Evolutionary conservation across 305 asterid genomes (phyloP).

Genomic region (Fraxinus paxiana): DNA sequence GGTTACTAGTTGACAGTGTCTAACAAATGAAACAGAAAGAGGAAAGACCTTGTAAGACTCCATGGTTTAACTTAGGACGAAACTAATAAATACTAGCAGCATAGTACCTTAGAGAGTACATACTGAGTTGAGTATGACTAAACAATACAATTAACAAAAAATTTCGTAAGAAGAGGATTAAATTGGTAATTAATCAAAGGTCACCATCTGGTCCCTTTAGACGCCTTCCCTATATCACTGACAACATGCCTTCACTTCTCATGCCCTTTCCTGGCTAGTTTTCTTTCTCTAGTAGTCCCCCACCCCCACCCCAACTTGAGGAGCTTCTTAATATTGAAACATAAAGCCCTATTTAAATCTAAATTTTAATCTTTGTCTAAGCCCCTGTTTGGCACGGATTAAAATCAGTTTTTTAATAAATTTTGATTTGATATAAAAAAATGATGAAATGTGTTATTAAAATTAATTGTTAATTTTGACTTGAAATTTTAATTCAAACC

Average conservation of each 20-base stretch:
- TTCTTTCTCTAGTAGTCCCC: background rate
- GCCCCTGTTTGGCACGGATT: too few species aligned
- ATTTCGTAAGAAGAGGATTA: conserved; percentile 9
- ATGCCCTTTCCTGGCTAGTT: background rate
- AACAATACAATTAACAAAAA: background rate
- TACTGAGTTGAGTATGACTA: background rate
- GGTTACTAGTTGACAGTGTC: background rate
- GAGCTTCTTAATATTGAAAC: background rate
- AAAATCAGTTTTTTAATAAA: too few species aligned
- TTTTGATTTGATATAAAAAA: too few species aligned
- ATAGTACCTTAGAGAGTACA: background rate
- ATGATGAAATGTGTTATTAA: too few species aligned
- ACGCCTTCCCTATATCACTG: conserved; percentile 11
- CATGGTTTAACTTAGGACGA: conserved; percentile 22
- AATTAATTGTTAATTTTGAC: too few species aligned
- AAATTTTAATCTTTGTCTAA: too few species aligned
- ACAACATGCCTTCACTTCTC: background rate
- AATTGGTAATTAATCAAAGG: conserved; percentile 28
- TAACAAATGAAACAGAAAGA: background rate
- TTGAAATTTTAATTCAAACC: too few species aligned
- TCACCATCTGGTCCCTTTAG: conserved; percentile 37
- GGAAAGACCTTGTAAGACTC: background rate
- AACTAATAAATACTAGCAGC: conserved; percentile 1
- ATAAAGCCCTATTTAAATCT: too few species aligned
- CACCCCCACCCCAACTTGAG: background rate